These are phyloP conservation scores for Paecilomyces variotii DNA, from an alignment of 2,329 filamentous ascomycete species.

Conservation along the genomic window DNA sequence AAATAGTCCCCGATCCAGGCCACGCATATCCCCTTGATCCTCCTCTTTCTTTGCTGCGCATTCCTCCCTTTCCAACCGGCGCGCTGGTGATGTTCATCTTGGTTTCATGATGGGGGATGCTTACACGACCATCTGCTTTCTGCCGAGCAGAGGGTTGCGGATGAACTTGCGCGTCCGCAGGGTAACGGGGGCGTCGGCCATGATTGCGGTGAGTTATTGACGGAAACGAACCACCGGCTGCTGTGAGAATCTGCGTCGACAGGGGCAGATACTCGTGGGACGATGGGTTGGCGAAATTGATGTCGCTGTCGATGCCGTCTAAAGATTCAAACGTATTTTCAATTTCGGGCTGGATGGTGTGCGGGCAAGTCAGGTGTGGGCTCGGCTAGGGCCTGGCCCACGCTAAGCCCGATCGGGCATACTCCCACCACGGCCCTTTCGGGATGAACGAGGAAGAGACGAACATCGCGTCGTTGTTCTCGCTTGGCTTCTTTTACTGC, in stretches of 20 bases:
- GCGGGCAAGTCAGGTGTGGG: conserved; percentile 23
- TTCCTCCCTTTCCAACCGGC: conserved; percentile 3
- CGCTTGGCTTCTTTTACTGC: background rate
- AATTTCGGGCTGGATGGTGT: conserved; percentile 27
- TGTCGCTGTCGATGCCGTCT: conserved; percentile 22
- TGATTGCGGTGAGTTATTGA: conserved; percentile 53
- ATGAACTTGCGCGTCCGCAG: conserved; percentile 99
- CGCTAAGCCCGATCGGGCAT: conserved; percentile 20
- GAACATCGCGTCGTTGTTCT: background rate
- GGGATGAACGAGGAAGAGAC: background rate
- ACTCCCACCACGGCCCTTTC: background rate
- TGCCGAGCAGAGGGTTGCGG: conserved; percentile 96
- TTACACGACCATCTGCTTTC: conserved; percentile 99
- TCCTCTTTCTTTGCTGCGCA: conserved; percentile 1
- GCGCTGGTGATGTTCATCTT: conserved; percentile 4
- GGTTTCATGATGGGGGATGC: conserved; percentile 33
- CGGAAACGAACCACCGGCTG: conserved; percentile 13
- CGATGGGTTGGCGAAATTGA: conserved; percentile 19
- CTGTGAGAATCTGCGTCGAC: conserved; percentile 20
- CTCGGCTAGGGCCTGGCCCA: conserved; percentile 30
- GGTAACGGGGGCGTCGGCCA: conserved; percentile 76
- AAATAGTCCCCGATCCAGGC: background rate
- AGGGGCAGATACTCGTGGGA: conserved; percentile 12
- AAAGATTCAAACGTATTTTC: conserved; percentile 23
- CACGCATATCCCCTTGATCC: background rate